These are phyloP conservation scores for Russula compacta DNA, from an alignment of 768 basidiomycete species.

Conservation along the genomic window DNA sequence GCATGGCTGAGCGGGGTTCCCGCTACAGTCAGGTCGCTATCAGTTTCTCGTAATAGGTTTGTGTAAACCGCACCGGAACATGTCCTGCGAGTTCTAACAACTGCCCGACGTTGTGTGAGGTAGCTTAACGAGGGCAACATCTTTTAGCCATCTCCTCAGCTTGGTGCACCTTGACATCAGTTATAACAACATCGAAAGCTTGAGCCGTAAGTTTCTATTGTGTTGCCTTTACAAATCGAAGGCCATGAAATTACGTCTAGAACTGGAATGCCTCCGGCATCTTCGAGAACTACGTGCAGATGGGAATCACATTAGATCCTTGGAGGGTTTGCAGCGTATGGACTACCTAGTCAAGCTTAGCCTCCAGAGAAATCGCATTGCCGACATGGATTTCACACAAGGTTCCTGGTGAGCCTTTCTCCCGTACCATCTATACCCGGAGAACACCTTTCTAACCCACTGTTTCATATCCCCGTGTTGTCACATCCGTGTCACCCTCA, in stretches of 20 bases:
- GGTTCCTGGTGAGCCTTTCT: conserved; percentile 55
- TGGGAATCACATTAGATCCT: conserved; percentile 62
- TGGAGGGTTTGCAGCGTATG: conserved; percentile 72
- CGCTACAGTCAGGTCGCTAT: conserved; percentile 60
- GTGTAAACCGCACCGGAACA: conserved; percentile 21
- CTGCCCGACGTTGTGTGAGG: conserved; percentile 13
- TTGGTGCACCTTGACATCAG: conserved; percentile 89
- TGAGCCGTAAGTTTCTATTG: conserved; percentile 47
- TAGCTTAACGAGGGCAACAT: conserved; percentile 79
- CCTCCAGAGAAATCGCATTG: conserved; percentile 64
- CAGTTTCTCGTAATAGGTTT: conserved; percentile 67
- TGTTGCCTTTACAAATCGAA: conserved; percentile 16
- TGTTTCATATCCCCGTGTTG: conserved; percentile 17
- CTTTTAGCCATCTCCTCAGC: conserved; percentile 78
- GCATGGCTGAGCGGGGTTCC: conserved; percentile 79
- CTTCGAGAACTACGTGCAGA: conserved; percentile 88
- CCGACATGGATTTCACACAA: conserved; percentile 46
- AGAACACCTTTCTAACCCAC: conserved; percentile 2
- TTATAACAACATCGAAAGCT: conserved; percentile 78
- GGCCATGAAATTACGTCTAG: conserved; percentile 33
- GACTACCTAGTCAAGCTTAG: conserved; percentile 80
- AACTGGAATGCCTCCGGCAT: conserved; percentile 75
- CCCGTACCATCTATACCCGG: conserved; percentile 18
- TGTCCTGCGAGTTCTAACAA: neutral
- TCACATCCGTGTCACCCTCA: conserved; percentile 14